phyloP scores from a whole-genome alignment of 2,329 filamentous ascomycete genomes.

The Sphaceloma murrayae region DNA sequence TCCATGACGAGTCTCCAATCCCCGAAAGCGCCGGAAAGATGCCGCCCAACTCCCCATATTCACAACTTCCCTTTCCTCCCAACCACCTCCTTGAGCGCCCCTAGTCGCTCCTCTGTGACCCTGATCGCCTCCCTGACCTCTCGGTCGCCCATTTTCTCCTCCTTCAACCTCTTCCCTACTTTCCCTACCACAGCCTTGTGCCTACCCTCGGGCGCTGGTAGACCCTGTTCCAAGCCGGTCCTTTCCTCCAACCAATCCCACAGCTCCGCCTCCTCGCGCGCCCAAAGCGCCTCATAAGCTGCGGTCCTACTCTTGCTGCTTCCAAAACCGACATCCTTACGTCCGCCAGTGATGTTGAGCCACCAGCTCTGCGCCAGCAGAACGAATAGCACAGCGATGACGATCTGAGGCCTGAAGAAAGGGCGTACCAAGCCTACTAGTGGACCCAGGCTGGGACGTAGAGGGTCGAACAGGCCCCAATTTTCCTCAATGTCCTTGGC shows the following conservation, averaged over 20 bases:
- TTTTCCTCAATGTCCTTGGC: conserved; percentile 32
- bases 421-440: conserved; percentile 59
- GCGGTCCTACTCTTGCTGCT: conserved; percentile 57
- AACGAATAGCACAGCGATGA: conserved; percentile 64
- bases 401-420: conserved; percentile 64
- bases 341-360: conserved; percentile 28
- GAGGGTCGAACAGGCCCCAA: conserved; percentile 77
- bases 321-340: conserved; percentile 30
- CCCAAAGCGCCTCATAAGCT: conserved; percentile 91
- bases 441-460: conserved; percentile 61
- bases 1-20: not conserved
- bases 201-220: conserved; percentile 19
- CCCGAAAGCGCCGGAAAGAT: conserved; percentile 1
- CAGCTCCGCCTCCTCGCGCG: conserved; percentile 72
- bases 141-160: conserved; percentile 47
- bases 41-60: conserved; percentile 3
- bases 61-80: too few species aligned
- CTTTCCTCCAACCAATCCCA: conserved; percentile 93
- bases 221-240: conserved; percentile 56
- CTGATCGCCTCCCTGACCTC: conserved; percentile 71
- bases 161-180: conserved; percentile 20
- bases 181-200: conserved; percentile 16
- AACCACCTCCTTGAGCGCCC: conserved; percentile 64
- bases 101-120: conserved; percentile 77
- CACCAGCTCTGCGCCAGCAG: conserved; percentile 65